Evolutionary conservation across 2,329 filamentous ascomycete genomes (phyloP), one percentile per base, ranked within the genome.

Genomic region (Cucurbitaria berberidis): DNA sequence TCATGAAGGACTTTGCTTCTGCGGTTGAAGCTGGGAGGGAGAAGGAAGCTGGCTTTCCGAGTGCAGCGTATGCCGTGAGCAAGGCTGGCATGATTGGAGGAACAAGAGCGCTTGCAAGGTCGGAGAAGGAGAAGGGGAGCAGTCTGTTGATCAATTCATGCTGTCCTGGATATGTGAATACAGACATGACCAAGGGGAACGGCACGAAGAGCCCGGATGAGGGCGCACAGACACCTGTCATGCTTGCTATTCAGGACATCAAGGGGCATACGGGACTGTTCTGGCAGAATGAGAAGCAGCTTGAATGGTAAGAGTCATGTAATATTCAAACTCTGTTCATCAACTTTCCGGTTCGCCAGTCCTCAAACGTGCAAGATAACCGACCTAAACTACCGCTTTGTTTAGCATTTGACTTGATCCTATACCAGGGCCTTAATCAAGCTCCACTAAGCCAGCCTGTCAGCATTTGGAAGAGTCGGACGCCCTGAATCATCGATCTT

Each of bases 1-100:
- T 84, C 38, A 82, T 84, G 80, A 72, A 80, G 47, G 73, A 78
- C 19, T 84, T 83, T 67, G 68, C 74, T 2, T 57, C 70, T 3
- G 80, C 78, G 0, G 82, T 83, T 0, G 70, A 74, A n/a, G 68
- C 68, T 10, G 79, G 78, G 0, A 76, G 67, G 21, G 77, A 82
- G 59, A 77, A 78, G 43, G 73, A 80, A 38, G 67, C 74, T 3
- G 81, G 81, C 0, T 84, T 80, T 66, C 81, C 80, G 1, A 78
- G 75, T 32, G 76, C 79, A 2, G 81, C 78, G 9, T 84, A 84
- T 60, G 77, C 77, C 0, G 77, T 80, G 5, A 75, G 70, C 21
- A 81, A 81, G 60, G 76, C 77, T 5, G 78, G 78, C 3, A 59
- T 78, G 10, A 78, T 78, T 48, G 78, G 73, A 0, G 72, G 73